Evolutionary conservation across 1,284 basidiomycete species (phyloP).

Genomic region (Anthracocystis setariae): DNA sequence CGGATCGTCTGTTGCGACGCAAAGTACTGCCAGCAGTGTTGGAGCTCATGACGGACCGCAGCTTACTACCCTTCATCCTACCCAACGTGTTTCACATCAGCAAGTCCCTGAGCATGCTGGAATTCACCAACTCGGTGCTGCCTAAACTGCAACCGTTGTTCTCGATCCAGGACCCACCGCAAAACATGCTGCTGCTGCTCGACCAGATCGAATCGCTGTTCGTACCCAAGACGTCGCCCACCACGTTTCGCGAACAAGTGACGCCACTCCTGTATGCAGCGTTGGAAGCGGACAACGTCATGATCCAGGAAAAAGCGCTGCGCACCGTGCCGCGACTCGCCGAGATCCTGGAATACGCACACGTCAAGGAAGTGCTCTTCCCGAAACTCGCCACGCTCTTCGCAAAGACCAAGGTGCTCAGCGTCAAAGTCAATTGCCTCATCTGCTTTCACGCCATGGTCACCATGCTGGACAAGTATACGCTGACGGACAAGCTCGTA

Average conservation of each 20-base stretch:
- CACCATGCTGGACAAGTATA: constrained; percentile 81
- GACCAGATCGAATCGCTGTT: constrained; percentile 84
- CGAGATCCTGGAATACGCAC: constrained; percentile 80
- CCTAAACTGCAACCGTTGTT: constrained; percentile 92
- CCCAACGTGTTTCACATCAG: constrained; percentile 96
- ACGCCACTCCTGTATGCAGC: constrained; percentile 94
- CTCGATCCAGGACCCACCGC: constrained; percentile 89
- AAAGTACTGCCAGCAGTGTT: constrained; percentile 86
- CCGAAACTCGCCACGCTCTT: constrained; percentile 62
- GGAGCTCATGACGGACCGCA: constrained; percentile 69
- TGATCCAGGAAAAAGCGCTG: constrained; percentile 90
- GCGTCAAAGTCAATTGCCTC: constrained; percentile 86
- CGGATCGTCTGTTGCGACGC: constrained; percentile 83
- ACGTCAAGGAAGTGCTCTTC: constrained; percentile 65
- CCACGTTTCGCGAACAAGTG: constrained; percentile 88
- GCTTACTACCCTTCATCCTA: constrained; percentile 87
- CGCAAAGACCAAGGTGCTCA: constrained; percentile 64
- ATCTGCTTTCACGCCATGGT: constrained; percentile 91
- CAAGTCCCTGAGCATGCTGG: constrained; percentile 74
- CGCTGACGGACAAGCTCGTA: constrained; percentile 92
- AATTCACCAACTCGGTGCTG: constrained; percentile 84
- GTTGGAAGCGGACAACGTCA: constrained; percentile 79
- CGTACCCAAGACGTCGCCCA: constrained; percentile 87
- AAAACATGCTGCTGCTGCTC: constrained; percentile 75
- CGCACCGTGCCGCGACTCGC: constrained; percentile 85